Evolutionary conservation across 2,329 filamentous ascomycete species (phyloP).

Genomic region (Trichoderma polysporum): DNA sequence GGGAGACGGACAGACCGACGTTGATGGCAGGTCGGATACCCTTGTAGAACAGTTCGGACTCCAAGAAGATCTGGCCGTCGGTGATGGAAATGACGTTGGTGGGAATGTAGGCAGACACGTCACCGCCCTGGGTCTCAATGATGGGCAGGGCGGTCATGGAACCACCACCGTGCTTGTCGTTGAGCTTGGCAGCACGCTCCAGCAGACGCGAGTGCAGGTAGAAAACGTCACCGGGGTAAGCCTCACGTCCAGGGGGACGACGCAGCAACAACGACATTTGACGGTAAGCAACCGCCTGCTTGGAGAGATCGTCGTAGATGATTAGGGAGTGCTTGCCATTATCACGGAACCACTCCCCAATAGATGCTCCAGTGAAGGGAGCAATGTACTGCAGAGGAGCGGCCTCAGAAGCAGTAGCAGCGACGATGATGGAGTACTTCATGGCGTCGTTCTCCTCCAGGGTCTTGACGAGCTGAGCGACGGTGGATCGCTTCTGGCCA

Average conservation of each 20-base stretch:
- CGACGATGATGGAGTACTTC: conserved; percentile 94
- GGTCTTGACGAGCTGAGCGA: conserved; percentile 99
- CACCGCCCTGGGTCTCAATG: conserved; percentile 99
- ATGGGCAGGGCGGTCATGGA: conserved; percentile 95
- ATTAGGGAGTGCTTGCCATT: conserved; percentile 85
- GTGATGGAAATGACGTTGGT: conserved; percentile 99
- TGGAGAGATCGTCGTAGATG: conserved; percentile 92
- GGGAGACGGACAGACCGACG: conserved; percentile 99
- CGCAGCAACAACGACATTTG: conserved; percentile 98
- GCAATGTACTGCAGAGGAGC: conserved; percentile 92
- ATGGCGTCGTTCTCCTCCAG: conserved; percentile 99
- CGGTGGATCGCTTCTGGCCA: conserved; percentile 98
- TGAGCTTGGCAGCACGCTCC: conserved; percentile 99
- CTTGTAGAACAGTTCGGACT: conserved; percentile 99
- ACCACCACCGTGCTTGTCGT: conserved; percentile 88
- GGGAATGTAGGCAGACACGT: conserved; percentile 99
- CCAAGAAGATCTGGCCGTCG: conserved; percentile 99
- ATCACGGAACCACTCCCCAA: conserved; percentile 73
- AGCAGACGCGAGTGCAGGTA: conserved; percentile 99
- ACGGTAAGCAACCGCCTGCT: conserved; percentile 97
- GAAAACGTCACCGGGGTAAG: conserved; percentile 98
- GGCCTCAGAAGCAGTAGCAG: conserved; percentile 95
- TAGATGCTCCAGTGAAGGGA: conserved; percentile 72
- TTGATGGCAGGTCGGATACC: conserved; percentile 99
- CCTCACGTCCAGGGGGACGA: conserved; percentile 98